These are phyloP conservation scores for Fusarium sterilihyphosum DNA, from an alignment of 2,329 filamentous ascomycete genomes.

Conservation along the genomic window DNA sequence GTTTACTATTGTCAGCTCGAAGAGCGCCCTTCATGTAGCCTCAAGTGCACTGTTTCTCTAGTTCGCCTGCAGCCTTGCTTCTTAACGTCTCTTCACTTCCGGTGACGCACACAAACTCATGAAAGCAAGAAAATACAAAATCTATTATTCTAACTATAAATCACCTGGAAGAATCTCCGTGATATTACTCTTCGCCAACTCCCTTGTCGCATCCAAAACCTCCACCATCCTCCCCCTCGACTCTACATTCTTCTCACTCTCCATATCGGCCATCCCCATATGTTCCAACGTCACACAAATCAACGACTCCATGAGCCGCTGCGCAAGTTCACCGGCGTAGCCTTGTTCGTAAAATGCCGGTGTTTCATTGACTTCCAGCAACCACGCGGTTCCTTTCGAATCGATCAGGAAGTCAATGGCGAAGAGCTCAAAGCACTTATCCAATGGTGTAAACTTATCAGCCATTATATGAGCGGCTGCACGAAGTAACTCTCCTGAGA, in stretches of 20 bases:
- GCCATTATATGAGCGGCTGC: conserved; percentile 51
- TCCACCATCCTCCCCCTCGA: conserved; percentile 23
- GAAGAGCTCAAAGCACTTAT: conserved; percentile 52
- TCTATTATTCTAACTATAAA: neutral
- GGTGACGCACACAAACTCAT: accelerated
- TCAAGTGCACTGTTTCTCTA: neutral
- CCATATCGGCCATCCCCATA: conserved; percentile 35
- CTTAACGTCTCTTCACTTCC: accelerated
- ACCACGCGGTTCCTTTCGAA: conserved; percentile 45
- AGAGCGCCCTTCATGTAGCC: neutral
- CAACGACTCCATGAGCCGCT: conserved; percentile 50
- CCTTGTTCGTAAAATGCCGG: conserved; percentile 51
- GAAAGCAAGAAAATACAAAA: accelerated
- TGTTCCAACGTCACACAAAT: conserved; percentile 49
- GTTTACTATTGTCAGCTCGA: neutral
- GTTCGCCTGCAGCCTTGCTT: neutral
- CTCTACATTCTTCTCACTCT: neutral
- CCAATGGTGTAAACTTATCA: conserved; percentile 50
- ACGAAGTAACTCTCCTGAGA: conserved; percentile 48
- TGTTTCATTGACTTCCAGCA: conserved; percentile 52
- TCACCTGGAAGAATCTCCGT: conserved; percentile 32
- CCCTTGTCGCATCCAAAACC: conserved; percentile 33
- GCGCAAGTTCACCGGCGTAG: conserved; percentile 46
- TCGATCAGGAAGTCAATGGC: conserved; percentile 51
- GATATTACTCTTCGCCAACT: conserved; percentile 38